Evolutionary conservation across 257 asterid species (phyloP).

Genomic region (Marsdenia floribunda): DNA sequence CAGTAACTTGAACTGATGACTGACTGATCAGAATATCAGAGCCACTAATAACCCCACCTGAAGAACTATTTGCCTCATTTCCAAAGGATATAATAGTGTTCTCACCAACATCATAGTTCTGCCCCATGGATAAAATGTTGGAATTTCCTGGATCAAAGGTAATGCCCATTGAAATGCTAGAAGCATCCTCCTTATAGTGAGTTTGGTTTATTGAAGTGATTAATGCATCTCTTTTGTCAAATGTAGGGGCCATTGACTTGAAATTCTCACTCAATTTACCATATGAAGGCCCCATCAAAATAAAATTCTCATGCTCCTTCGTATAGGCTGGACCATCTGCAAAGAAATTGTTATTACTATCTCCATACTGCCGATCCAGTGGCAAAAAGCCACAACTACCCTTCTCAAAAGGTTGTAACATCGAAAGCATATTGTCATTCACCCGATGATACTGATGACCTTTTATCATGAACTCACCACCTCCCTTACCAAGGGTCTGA

Average conservation of each 20-base stretch:
- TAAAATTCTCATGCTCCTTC: slow-evolving; percentile 35
- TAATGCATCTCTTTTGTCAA: slow-evolving; percentile 29
- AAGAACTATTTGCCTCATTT: slow-evolving; percentile 31
- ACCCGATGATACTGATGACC: slow-evolving; percentile 34
- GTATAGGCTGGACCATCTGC: slow-evolving; percentile 29
- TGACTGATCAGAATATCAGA: slow-evolving; percentile 34
- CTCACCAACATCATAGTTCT: slow-evolving; percentile 31
- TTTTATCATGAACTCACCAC: slow-evolving; percentile 29
- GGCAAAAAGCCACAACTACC: slow-evolving; percentile 26
- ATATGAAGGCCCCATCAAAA: slow-evolving; percentile 31
- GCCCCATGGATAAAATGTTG: slow-evolving; percentile 36
- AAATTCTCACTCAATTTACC: slow-evolving; percentile 29
- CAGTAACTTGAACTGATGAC: slow-evolving; percentile 34
- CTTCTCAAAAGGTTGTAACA: slow-evolving; percentile 34
- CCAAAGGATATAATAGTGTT: slow-evolving; percentile 51
- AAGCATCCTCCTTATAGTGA: slow-evolving; percentile 30
- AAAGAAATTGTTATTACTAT: slow-evolving; percentile 28
- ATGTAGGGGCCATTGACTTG: slow-evolving; percentile 25
- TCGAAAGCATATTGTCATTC: slow-evolving; percentile 26
- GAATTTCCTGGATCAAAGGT: slow-evolving; percentile 33
- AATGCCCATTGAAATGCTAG: slow-evolving; percentile 25
- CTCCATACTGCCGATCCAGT: slow-evolving; percentile 30
- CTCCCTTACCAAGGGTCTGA: slow-evolving; percentile 31
- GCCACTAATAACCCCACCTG: slow-evolving; percentile 35
- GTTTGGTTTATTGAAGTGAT: slow-evolving; percentile 12